phyloP scores from a whole-genome alignment of 2,329 filamentous ascomycete genomes.

The Aspergillus melleus region DNA sequence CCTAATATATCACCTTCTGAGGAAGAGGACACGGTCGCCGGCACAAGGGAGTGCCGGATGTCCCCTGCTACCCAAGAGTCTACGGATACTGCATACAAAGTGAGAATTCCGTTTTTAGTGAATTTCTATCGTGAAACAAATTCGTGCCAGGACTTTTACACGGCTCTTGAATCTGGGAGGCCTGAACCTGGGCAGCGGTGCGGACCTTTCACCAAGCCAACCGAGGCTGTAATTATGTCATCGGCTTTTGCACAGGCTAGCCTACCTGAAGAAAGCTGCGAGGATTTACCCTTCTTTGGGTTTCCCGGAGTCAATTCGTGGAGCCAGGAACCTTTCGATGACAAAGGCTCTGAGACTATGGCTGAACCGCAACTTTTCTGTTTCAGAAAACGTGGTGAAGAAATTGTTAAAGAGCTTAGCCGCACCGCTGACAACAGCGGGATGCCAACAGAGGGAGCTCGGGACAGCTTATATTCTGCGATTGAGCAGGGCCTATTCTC shows the following conservation, averaged over 20 bases:
- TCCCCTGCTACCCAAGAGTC: too few species aligned
- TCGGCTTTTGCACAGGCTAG: too few species aligned
- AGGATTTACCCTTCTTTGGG: too few species aligned
- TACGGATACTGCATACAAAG: neutral
- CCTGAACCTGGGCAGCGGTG: too few species aligned
- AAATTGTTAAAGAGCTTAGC: neutral
- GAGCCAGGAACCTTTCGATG: too few species aligned
- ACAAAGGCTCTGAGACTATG: too few species aligned
- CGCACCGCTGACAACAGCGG: neutral
- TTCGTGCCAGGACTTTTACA: neutral
- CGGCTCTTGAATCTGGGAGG: neutral
- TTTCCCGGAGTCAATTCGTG: too few species aligned
- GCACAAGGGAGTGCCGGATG: neutral
- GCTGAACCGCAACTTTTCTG: neutral
- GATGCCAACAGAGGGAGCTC: neutral
- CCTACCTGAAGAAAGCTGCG: neutral
- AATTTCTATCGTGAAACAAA: neutral
- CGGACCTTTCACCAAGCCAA: neutral
- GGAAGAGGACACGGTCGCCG: neutral
- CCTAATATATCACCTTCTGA: neutral
- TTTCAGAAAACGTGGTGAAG: neutral
- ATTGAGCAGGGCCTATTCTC: neutral
- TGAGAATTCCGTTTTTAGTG: neutral
- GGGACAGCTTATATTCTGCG: neutral
- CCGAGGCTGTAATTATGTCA: neutral